Conservation (phyloP, 768 basidiomycete genomes). For the Leccinum ochraceum region DNA sequence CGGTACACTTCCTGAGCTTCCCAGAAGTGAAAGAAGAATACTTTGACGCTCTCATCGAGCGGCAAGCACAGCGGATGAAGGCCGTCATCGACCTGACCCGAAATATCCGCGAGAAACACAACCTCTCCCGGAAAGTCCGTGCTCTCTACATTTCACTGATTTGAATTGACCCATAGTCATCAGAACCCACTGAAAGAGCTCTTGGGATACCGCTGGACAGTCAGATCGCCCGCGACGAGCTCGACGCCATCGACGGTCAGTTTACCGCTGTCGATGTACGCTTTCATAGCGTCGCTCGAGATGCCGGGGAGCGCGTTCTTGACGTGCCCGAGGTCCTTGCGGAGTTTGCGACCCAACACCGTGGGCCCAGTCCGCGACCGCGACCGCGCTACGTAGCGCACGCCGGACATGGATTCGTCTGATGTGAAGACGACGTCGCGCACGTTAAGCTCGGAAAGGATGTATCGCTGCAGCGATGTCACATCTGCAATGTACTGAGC, state of each 20-base stretch:
- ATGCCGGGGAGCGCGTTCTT: constrained; percentile 83
- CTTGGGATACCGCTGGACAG: constrained; percentile 21
- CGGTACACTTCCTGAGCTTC: constrained; percentile 94
- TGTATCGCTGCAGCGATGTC: constrained; percentile 80
- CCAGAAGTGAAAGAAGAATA: constrained; percentile 93
- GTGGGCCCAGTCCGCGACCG: constrained; percentile 87
- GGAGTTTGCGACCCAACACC: constrained; percentile 87
- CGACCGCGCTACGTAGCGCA: constrained; percentile 68
- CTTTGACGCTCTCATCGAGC: constrained; percentile 90
- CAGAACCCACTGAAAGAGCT: constrained; percentile 48
- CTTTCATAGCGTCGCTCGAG: constrained; percentile 79
- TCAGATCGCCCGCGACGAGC: constrained; percentile 86
- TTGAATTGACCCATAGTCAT: constrained; percentile 1
- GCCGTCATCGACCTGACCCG: constrained; percentile 91
- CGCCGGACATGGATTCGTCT: constrained; percentile 82
- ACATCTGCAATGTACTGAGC: constrained; percentile 83
- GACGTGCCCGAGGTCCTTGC: constrained; percentile 88
- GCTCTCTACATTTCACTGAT: neutral
- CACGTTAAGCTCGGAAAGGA: constrained; percentile 94
- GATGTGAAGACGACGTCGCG: constrained; percentile 88
- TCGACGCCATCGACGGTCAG: constrained; percentile 88
- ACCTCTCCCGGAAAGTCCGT: constrained; percentile 82
- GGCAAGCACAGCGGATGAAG: constrained; percentile 94
- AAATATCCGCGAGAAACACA: constrained; percentile 84
- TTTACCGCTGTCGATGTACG: constrained; percentile 71